A percentile compares a stretch with the other conserved stretches of the same genome.
phyloP scores from a whole-genome alignment of 202 grass and related monocot genomes.

The Panicum hallii region DNA sequence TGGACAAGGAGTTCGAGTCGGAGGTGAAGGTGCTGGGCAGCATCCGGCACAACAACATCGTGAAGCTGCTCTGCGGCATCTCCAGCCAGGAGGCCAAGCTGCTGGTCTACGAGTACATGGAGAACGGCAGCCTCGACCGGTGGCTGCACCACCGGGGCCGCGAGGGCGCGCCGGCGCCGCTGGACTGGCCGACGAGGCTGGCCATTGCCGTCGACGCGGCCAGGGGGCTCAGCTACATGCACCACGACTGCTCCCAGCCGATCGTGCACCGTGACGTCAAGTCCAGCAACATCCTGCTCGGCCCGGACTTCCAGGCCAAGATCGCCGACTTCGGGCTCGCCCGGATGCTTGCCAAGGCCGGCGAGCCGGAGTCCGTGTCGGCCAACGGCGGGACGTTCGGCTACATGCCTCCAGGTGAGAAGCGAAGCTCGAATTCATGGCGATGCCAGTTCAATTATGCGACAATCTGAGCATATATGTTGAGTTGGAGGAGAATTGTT shows the following conservation, averaged over 20 bases:
- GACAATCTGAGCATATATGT: background rate
- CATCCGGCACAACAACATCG: constrained; percentile 79
- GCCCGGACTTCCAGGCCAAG: constrained; percentile 36
- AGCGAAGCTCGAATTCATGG: background rate
- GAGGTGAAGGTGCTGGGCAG: constrained; percentile 68
- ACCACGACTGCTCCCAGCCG: constrained; percentile 49
- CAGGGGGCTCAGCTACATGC: constrained; percentile 81
- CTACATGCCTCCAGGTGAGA: constrained; percentile 80
- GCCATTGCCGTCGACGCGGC: constrained; percentile 64
- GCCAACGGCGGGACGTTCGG: constrained; percentile 68
- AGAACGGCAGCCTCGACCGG: constrained; percentile 70
- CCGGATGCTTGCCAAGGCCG: constrained; percentile 56
- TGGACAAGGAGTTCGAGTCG: constrained; percentile 72
- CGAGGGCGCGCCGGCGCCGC: constrained; percentile 41
- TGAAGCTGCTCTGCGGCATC: constrained; percentile 86
- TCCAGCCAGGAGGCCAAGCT: constrained; percentile 39
- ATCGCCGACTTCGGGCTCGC: constrained; percentile 66
- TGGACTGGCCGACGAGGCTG: constrained; percentile 75
- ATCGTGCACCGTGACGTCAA: constrained; percentile 89
- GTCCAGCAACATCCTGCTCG: constrained; percentile 87
- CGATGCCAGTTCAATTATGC: background rate
- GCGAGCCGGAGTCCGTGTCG: constrained; percentile 63
- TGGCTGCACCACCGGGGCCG: constrained; percentile 67
- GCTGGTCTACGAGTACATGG: constrained; percentile 61
- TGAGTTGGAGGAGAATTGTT: background rate